Evolutionary conservation across 106 monocot species (phyloP).

Genomic region (Alisma plantagoaquatica): DNA sequence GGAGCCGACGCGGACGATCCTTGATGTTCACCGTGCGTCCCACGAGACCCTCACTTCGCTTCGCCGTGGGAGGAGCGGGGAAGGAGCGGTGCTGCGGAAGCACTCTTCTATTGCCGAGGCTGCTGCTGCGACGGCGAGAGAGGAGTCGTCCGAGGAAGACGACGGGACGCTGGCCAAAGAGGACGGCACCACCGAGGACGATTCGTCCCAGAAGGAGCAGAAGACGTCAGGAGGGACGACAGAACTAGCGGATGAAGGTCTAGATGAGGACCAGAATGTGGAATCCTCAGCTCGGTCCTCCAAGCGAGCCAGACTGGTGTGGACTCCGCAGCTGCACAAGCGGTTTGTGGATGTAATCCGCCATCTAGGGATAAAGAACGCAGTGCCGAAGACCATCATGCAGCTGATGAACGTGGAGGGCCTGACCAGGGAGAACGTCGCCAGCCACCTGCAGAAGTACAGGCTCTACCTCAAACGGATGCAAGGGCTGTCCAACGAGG

Average conservation of each 20-base stretch:
- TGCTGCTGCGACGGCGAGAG: slow-evolving; percentile 25
- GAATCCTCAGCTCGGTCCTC: neutral
- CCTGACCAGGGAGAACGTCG: slow-evolving; percentile 21
- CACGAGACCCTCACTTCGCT: neutral
- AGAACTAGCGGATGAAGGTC: slow-evolving; percentile 2
- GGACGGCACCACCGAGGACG: neutral
- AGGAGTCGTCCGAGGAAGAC: slow-evolving; percentile 10
- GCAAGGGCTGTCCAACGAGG: slow-evolving; percentile 27
- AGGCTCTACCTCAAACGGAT: slow-evolving; percentile 18
- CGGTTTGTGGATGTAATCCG: slow-evolving; percentile 19
- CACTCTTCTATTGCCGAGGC: slow-evolving; percentile 15
- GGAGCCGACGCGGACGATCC: no score
- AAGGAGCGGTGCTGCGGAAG: neutral
- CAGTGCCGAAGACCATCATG: slow-evolving; percentile 24
- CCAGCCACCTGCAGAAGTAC: slow-evolving; percentile 29
- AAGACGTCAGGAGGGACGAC: no score
- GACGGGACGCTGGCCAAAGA: neutral
- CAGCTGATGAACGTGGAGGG: slow-evolving; percentile 24
- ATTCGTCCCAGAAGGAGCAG: neutral
- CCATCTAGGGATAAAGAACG: slow-evolving; percentile 18
- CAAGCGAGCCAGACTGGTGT: slow-evolving; percentile 11
- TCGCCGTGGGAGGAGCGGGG: neutral
- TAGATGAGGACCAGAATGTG: neutral
- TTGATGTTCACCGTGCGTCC: neutral
- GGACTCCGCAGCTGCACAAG: slow-evolving; percentile 27